These are phyloP conservation scores for Torulaspora globosa DNA, from an alignment of 1,139 yeast species.

Conservation along the genomic window DNA sequence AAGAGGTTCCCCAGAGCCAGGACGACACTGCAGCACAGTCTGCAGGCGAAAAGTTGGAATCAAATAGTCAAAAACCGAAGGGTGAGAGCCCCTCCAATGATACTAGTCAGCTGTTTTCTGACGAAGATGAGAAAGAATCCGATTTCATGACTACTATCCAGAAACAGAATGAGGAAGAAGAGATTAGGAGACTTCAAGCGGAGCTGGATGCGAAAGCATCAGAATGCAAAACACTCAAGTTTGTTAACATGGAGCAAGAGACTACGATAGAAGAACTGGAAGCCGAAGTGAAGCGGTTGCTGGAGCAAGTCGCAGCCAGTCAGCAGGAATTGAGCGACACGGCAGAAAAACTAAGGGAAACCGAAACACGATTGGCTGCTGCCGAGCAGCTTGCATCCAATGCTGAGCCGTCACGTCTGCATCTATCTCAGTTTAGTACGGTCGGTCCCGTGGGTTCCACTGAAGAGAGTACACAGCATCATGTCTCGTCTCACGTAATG, in stretches of 20 bases:
- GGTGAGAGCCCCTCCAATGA: background rate
- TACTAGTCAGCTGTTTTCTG: conserved; percentile 5
- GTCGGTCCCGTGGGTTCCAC: background rate
- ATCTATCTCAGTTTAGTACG: conserved; percentile 16
- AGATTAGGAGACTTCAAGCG: conserved; percentile 27
- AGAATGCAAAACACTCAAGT: conserved; percentile 40
- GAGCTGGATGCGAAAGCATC: conserved; percentile 35
- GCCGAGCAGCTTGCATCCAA: conserved; percentile 24
- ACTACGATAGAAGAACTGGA: conserved; percentile 42
- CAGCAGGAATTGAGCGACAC: conserved; percentile 27
- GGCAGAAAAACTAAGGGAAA: conserved; percentile 14
- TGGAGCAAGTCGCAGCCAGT: conserved; percentile 31
- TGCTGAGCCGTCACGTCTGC: conserved; percentile 21
- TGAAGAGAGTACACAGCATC: background rate
- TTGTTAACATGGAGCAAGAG: conserved; percentile 46
- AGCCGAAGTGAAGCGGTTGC: conserved; percentile 36
- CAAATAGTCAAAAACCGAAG: background rate
- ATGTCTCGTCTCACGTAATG: conserved; percentile 11
- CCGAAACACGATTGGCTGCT: conserved; percentile 5
- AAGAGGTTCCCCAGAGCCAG: background rate
- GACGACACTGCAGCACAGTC: background rate
- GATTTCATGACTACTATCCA: conserved; percentile 36
- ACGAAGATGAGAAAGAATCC: conserved; percentile 11
- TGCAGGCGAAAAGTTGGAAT: no score
- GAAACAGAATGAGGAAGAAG: conserved; percentile 32